These are phyloP conservation scores for Boletus tomentosulus DNA, from an alignment of 768 basidiomycete species.

Conservation along the genomic window DNA sequence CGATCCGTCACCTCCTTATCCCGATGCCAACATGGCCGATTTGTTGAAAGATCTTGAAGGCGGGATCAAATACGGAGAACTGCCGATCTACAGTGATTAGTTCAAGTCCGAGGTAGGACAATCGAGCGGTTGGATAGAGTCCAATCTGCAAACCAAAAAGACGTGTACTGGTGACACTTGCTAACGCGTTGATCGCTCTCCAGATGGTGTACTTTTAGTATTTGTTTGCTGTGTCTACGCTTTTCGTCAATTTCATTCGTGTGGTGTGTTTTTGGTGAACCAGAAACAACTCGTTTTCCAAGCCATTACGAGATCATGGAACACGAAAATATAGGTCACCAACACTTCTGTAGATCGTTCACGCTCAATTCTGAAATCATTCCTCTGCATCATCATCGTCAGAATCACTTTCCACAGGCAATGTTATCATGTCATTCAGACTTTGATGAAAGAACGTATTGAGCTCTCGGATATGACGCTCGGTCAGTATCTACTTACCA, in stretches of 20 bases:
- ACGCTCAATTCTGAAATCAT: neutral
- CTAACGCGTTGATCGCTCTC: constrained; percentile 18
- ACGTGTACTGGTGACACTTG: constrained; percentile 11
- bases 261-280: neutral
- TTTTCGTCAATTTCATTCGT: neutral
- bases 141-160: neutral
- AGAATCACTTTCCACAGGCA: constrained; percentile 33
- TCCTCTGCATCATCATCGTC: constrained; percentile 4
- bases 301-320: neutral
- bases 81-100: constrained; percentile 40
- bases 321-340: neutral
- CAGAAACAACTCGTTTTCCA: neutral
- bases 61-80: constrained; percentile 33
- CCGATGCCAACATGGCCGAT: constrained; percentile 21
- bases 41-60: constrained; percentile 26
- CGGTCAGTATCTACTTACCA: constrained; percentile 42
- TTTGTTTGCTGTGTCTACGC: neutral
- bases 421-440: constrained; percentile 69
- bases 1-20: constrained; percentile 33
- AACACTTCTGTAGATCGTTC: constrained; percentile 4
- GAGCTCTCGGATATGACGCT: neutral
- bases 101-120: constrained; percentile 1
- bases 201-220: neutral
- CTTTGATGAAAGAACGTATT: constrained; percentile 31
- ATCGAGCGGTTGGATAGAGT: constrained; percentile 4